These are phyloP conservation scores for Pseudogymnoascus sp. DNA, from an alignment of 2,329 filamentous ascomycete species.

Conservation along the genomic window DNA sequence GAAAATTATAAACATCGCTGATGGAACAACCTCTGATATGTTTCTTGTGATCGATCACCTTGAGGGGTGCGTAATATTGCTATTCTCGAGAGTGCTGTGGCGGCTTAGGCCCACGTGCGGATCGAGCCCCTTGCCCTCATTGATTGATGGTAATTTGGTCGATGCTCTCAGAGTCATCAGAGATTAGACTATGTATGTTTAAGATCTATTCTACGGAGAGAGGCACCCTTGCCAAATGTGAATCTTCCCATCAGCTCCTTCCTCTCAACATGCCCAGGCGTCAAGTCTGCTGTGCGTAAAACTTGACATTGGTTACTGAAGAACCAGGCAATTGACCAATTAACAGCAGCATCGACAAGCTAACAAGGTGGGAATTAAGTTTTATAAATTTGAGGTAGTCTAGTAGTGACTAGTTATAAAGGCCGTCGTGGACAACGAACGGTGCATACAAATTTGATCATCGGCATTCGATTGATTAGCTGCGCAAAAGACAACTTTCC, in stretches of 20 bases:
- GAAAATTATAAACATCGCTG: not conserved
- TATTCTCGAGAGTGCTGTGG: not conserved
- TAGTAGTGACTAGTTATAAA: not conserved
- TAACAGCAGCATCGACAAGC: too few species aligned
- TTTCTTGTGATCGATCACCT: not conserved
- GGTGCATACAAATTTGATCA: not conserved
- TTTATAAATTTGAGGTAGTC: too few species aligned
- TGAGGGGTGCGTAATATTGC: not conserved
- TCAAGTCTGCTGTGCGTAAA: too few species aligned
- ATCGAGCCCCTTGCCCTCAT: not conserved
- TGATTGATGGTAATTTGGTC: not conserved
- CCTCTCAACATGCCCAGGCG: constrained; percentile 21
- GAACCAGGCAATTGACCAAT: too few species aligned
- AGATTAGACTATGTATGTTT: not conserved
- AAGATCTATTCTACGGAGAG: not conserved
- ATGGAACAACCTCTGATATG: not conserved
- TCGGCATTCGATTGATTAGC: not conserved
- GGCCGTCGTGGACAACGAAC: not conserved
- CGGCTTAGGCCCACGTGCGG: too few species aligned
- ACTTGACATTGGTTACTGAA: too few species aligned
- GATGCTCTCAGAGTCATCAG: not conserved
- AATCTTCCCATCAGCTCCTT: constrained; percentile 29
- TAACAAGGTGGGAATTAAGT: too few species aligned
- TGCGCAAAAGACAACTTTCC: not conserved
- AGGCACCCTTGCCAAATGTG: constrained; percentile 22